Evolutionary conservation across 257 asterid genomes (phyloP).

Genomic region (Apocynum venetum): DNA sequence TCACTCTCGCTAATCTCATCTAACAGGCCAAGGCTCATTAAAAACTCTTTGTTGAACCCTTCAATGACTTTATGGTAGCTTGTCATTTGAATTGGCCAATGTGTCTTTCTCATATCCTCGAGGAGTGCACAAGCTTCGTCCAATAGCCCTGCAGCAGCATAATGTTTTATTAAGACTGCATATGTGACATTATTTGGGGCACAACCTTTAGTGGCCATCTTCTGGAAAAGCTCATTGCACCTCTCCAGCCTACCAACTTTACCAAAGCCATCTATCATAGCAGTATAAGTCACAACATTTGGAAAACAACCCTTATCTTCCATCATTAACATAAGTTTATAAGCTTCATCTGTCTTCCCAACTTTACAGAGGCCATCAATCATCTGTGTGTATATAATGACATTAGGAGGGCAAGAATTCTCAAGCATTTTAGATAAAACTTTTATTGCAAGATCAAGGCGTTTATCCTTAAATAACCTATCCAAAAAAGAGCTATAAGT

Average conservation of each 20-base stretch:
- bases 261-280: constrained; percentile 93
- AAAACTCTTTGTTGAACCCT: constrained; percentile 73
- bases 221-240: constrained; percentile 55
- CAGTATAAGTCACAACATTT: constrained; percentile 89
- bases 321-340: constrained; percentile 89
- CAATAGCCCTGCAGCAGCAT: constrained; percentile 51
- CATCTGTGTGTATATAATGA: constrained; percentile 79
- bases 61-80: constrained; percentile 71
- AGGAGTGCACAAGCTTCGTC: constrained; percentile 80
- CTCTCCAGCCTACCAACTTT: constrained; percentile 62
- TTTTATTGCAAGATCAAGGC: constrained; percentile 81
- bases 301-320: constrained; percentile 93
- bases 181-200: constrained; percentile 86
- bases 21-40: constrained; percentile 56
- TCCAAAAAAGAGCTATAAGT: constrained; percentile 83
- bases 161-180: constrained; percentile 65
- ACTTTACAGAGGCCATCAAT: constrained; percentile 89
- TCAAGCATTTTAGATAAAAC: constrained; percentile 86
- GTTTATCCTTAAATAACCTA: constrained; percentile 79
- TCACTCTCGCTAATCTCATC: constrained; percentile 51
- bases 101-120: constrained; percentile 86
- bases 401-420: constrained; percentile 75
- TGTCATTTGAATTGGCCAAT: constrained; percentile 70
- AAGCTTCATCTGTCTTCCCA: constrained; percentile 86
- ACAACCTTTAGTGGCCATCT: constrained; percentile 64